Conservation (phyloP, 2,329 filamentous ascomycete species). For the Dactylellina drechsleri region DNA sequence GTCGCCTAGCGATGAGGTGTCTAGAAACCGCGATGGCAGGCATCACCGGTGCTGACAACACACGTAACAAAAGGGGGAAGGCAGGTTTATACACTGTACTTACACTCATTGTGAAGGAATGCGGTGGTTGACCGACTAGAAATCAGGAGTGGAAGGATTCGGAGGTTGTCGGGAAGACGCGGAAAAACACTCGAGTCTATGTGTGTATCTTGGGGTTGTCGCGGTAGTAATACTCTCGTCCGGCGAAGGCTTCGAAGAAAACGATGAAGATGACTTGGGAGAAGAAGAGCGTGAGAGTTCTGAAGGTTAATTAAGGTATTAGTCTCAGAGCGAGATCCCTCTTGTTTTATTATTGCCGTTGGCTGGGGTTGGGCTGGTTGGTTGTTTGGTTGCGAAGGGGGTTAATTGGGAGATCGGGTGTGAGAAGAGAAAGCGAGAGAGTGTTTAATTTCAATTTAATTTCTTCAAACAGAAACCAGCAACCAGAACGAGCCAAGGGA, state of each 20-base stretch:
- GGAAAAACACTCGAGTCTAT: background rate
- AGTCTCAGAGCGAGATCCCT: background rate
- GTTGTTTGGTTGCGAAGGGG: no score
- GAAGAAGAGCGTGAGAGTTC: background rate
- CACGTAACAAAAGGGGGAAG: slow-evolving; percentile 2
- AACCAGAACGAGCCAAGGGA: no score
- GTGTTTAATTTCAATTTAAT: no score
- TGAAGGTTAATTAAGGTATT: background rate
- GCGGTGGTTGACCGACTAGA: background rate
- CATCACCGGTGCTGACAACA: background rate
- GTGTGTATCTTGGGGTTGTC: background rate
- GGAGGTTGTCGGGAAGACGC: slow-evolving; percentile 18
- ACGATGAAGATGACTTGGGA: slow-evolving; percentile 1
- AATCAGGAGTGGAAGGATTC: background rate
- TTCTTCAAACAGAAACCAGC: no score
- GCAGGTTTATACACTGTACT: background rate
- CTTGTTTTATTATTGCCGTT: background rate
- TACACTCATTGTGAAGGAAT: slow-evolving; percentile 29
- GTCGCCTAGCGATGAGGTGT: no score
- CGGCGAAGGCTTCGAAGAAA: no score
- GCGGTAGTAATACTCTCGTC: background rate
- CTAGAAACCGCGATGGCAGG: background rate
- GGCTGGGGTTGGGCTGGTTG: background rate
- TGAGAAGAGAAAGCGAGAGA: no score
- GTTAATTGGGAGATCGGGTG: no score